Base-by-base conservation (phyloP, 495 filamentous ascomycete genomes). In the Cercophora newfieldiana region DNA sequence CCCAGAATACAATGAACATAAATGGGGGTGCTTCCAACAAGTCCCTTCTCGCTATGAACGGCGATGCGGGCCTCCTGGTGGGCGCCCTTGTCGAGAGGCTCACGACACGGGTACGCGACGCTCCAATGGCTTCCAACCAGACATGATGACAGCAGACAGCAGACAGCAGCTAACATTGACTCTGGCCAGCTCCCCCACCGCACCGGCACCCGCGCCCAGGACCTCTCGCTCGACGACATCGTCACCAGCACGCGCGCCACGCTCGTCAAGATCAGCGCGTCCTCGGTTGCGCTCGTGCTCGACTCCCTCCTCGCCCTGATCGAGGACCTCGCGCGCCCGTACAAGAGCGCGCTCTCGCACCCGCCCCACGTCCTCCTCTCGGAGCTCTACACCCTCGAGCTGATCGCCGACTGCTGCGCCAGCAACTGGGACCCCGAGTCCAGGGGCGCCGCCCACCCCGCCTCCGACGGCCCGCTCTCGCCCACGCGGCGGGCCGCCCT, bases 81-180 rank as follows among this genome's bases (percentile, higher is more conserved):
- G 81, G 84, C 76, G 85, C 84, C 73, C 78, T 89, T 69, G 83
- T 89, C 70, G 87, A 88, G 76, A 82, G 87, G 74, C 80, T 89
- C 64, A 83, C 82, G 53, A 84, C 86, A 68, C 82, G 86, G 81
- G 87, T 89, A 83, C 61, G 55, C 22, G 48, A 1, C 29, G 29
- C 47, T 8, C 64, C 49, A 29, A 19, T 64, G 25, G 54, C 26
- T 50, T 26, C 33, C 22, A n/a, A 1, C 19, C 19, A 25, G 54
- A 21, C 22, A 26, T 4, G 53, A 2, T 18, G 29, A 59, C 57
- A 55, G 63, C 51, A 53, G 61, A 59, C 66, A 62, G n/a, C 2
- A 7, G 50, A 16, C n/a, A 24, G 3, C 18, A 19, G 18, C n/a
- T 33, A 12, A 29, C 44, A 21, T 14, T 14, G 1, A 14, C 7